Evolutionary conservation across 1,284 basidiomycete genomes (phyloP).

Genomic region (Cystobasidiaceae sp.): DNA sequence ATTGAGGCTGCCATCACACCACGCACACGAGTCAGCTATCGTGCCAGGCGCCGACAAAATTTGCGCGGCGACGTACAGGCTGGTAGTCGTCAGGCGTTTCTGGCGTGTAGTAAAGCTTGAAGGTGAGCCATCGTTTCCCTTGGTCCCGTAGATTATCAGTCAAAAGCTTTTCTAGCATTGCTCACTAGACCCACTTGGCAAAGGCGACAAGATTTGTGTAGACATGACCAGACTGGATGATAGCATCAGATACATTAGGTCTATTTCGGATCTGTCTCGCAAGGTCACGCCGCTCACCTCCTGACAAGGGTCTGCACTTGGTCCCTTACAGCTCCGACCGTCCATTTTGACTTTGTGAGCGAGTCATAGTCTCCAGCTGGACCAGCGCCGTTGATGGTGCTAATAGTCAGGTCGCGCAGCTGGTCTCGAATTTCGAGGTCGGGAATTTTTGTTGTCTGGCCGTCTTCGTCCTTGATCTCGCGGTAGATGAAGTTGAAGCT

Average conservation of each 20-base stretch:
- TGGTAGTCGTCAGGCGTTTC: slow-evolving; percentile 56
- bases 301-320: neutral
- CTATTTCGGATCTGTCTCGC: too few species aligned
- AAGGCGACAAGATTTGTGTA: slow-evolving; percentile 66
- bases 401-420: slow-evolving; percentile 32
- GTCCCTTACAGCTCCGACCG: slow-evolving; percentile 34
- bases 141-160: too few species aligned
- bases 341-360: too few species aligned
- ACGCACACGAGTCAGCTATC: too few species aligned
- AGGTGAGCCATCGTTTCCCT: too few species aligned
- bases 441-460: slow-evolving; percentile 3
- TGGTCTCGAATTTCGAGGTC: slow-evolving; percentile 36
- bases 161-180: too few species aligned
- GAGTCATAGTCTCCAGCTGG: neutral
- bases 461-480: neutral
- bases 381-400: neutral
- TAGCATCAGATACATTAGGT: neutral
- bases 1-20: neutral
- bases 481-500: slow-evolving; percentile 6
- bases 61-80: slow-evolving; percentile 31
- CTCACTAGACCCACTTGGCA: slow-evolving; percentile 66
- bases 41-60: neutral
- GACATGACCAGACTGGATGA: slow-evolving; percentile 60
- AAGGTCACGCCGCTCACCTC: neutral
- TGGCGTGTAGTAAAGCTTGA: slow-evolving; percentile 72